Evolutionary conservation across 768 basidiomycete species (phyloP), one percentile per base, ranked within the genome.

Genomic region (Symmetrospora coprosmae): DNA sequence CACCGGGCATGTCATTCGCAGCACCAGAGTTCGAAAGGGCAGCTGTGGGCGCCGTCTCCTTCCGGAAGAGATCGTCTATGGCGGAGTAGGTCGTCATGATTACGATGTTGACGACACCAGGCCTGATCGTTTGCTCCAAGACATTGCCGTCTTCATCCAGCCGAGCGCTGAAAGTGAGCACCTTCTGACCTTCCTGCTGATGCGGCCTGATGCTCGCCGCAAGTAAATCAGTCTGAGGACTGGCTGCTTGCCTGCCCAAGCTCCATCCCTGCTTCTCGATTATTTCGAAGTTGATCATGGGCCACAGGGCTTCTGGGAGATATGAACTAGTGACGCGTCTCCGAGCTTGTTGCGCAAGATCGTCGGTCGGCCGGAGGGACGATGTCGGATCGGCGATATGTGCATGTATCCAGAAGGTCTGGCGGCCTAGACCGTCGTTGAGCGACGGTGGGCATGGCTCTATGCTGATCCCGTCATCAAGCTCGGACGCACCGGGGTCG

Each of bases 351-450:
- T 75, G 72, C 0, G 84, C 77, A 2, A 89, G 68, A 5, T 74
- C 65, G 70, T 91, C 84, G 1, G 76, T 77, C 0, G 85, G 85
- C 19, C 82, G 83, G 25, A 99, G 76, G 47, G 84, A 65, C 11
- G 82, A 75, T 1, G 87, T 88, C 0, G 91, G 91, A 71, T 99
- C 94, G 9, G 94, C 91, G 58, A 99, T 78, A 69, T 97, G 94
- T 25, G 84, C 77, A 67, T 96, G 91, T 11, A 92, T 70, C 92
- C 94, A 97, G 43, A 73, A 69, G 19, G 72, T 76, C 16, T 76
- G 78, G 1, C 80, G 79, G 47, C 85, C 81, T 27, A 30, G 55
- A 47, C 41, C 33, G 43, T 58, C 55, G n/a, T n/a, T n/a, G 2
- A 73, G 73, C 4, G 41, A 9, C 2, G 61, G 43, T 0, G 78